phyloP scores from a whole-genome alignment of 78 protist genomes.

The Dictyostelium brefeldianum region DNA sequence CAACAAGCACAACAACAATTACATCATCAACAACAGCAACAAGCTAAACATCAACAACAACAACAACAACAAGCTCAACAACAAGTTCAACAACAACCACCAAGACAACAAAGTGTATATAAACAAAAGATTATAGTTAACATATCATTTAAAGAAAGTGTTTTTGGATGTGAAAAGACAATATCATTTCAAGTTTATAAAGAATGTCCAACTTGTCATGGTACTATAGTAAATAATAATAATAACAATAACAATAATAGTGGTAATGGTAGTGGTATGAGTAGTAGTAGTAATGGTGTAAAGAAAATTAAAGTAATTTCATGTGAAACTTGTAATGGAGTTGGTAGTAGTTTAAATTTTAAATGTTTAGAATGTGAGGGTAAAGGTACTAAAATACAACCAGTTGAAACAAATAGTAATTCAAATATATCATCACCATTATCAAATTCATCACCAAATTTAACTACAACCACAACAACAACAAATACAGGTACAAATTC shows the following conservation, averaged over 20 bases:
- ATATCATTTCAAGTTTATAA: constrained; percentile 6
- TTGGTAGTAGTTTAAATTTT: constrained; percentile 5
- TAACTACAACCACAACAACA: not conserved
- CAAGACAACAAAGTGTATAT: not conserved
- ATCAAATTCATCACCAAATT: not conserved
- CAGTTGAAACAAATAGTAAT: no score
- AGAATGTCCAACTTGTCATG: constrained; percentile 30
- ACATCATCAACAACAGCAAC: not conserved
- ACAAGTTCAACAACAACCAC: not conserved
- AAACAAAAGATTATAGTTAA: constrained; percentile 1
- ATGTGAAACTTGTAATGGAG: constrained; percentile 24
- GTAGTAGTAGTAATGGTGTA: not conserved
- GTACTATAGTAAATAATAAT: not conserved
- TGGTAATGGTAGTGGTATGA: not conserved
- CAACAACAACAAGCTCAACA: not conserved
- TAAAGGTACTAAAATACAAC: not conserved
- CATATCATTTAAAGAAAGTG: constrained; percentile 34
- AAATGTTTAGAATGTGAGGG: constrained; percentile 10
- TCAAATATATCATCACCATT: not conserved
- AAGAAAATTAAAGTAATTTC: not conserved
- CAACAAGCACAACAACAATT: not conserved
- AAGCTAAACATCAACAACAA: not conserved
- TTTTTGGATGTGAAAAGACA: constrained; percentile 46
- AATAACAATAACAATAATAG: not conserved
- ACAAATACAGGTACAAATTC: not conserved